Percentiles rank a stretch among this genome's conserved stretches.
Evolutionary conservation across 2,329 filamentous ascomycete species (phyloP).

Genomic region (Paraphoma chrysanthemicola): DNA sequence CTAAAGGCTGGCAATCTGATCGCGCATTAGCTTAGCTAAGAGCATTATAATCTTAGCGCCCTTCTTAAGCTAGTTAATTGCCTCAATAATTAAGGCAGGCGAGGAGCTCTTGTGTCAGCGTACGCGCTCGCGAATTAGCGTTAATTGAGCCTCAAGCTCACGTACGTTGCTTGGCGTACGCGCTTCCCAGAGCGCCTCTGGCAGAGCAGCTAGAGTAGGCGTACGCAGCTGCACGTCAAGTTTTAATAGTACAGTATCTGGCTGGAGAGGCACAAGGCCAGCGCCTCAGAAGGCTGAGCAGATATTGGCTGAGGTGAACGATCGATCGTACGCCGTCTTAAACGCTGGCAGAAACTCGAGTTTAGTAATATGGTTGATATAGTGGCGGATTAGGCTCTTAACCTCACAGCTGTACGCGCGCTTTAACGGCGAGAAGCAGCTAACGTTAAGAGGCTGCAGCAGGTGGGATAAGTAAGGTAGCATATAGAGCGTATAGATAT

Average conservation of each 20-base stretch:
- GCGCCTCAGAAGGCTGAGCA: slow-evolving; percentile 32
- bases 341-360: neutral
- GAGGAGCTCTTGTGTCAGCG: too few relatives aligned
- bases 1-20: too few relatives aligned
- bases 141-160: too few relatives aligned
- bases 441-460: too few relatives aligned
- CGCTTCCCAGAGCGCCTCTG: slow-evolving; percentile 1
- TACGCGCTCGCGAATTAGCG: too few relatives aligned
- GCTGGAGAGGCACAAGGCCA: slow-evolving; percentile 39
- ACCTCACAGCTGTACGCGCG: neutral
- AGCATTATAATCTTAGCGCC: too few relatives aligned
- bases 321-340: neutral
- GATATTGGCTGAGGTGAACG: slow-evolving; percentile 23
- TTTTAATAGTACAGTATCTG: slow-evolving; percentile 37
- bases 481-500: too few relatives aligned
- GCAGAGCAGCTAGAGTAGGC: neutral
- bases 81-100: too few relatives aligned
- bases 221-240: slow-evolving; percentile 25
- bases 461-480: slow-evolving; percentile 12
- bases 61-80: too few relatives aligned
- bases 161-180: too few relatives aligned
- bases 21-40: too few relatives aligned
- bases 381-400: neutral
- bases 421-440: neutral
- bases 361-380: neutral